phyloP scores from a whole-genome alignment of 768 basidiomycete species.

The Russula brevipes region DNA sequence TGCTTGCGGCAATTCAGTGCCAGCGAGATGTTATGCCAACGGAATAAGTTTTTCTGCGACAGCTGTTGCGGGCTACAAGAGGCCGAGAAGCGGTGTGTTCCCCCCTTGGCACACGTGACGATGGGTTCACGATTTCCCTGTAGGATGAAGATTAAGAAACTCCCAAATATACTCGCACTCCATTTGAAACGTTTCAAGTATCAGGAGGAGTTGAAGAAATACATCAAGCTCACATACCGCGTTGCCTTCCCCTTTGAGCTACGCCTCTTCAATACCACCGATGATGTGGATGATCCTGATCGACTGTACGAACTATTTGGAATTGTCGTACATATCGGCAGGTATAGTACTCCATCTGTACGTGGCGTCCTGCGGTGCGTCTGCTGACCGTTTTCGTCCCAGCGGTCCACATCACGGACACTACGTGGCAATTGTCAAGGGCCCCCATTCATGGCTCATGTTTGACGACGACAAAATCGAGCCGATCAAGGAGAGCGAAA shows the following conservation, averaged over 20 bases:
- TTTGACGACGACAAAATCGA: constrained; percentile 96
- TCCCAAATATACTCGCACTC: constrained; percentile 91
- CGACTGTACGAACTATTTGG: constrained; percentile 91
- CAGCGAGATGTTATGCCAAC: constrained; percentile 96
- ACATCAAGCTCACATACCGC: constrained; percentile 94
- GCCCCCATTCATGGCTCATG: constrained; percentile 74
- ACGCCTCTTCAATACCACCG: constrained; percentile 93
- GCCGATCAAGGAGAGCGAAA: constrained; percentile 81
- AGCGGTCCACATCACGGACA: constrained; percentile 99
- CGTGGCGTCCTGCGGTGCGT: constrained; percentile 2
- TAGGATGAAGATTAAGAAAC: constrained; percentile 98
- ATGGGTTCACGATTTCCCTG: not conserved
- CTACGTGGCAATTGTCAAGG: constrained; percentile 93
- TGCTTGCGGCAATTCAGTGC: constrained; percentile 96
- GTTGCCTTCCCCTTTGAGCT: constrained; percentile 96
- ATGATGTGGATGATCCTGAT: constrained; percentile 88
- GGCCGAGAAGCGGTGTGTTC: constrained; percentile 86
- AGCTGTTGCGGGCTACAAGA: constrained; percentile 95
- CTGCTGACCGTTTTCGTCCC: constrained; percentile 18
- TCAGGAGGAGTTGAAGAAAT: constrained; percentile 83
- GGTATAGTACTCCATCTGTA: constrained; percentile 46
- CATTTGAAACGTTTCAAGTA: constrained; percentile 99
- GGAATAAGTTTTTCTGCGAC: constrained; percentile 98
- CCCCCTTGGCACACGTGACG: constrained; percentile 1
- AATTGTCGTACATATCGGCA: constrained; percentile 98